Conservation (phyloP, 257 asterid species). For the Solanum lycopersicoides region DNA sequence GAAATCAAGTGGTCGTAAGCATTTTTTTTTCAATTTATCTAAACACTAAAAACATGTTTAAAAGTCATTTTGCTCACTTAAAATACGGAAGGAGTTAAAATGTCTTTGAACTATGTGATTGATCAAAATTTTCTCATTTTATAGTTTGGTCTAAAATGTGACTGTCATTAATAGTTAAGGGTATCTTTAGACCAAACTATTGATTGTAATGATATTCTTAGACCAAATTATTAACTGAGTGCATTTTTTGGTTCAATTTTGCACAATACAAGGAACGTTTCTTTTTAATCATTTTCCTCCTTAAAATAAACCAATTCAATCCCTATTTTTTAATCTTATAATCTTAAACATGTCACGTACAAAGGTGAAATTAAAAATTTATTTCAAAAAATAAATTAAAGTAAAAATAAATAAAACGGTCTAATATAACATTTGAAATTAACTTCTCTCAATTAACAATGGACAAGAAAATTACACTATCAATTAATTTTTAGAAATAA, state of each 20-base stretch:
- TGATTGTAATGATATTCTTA: too few species aligned
- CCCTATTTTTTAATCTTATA: too few species aligned
- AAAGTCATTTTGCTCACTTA: neutral
- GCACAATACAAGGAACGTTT: neutral
- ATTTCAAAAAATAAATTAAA: too few species aligned
- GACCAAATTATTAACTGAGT: neutral
- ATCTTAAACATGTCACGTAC: too few species aligned
- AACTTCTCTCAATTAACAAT: accelerated
- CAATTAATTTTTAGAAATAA: too few species aligned
- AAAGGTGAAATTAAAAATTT: too few species aligned
- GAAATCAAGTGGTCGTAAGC: neutral
- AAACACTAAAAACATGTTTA: neutral
- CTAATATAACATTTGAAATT: too few species aligned
- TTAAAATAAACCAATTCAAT: neutral
- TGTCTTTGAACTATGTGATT: too few species aligned
- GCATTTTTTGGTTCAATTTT: neutral
- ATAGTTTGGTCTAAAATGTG: neutral
- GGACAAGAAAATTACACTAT: too few species aligned
- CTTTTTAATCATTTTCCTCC: neutral
- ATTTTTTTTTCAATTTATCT: too few species aligned
- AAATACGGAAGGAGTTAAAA: neutral
- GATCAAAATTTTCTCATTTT: neutral
- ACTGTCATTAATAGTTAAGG: neutral
- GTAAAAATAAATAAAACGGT: too few species aligned
- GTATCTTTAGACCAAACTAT: neutral